Evolutionary conservation across 352 stramenopile genomes (phyloP), one percentile per base, ranked within the genome.

Genomic region (Phytophthora hibernalis): DNA sequence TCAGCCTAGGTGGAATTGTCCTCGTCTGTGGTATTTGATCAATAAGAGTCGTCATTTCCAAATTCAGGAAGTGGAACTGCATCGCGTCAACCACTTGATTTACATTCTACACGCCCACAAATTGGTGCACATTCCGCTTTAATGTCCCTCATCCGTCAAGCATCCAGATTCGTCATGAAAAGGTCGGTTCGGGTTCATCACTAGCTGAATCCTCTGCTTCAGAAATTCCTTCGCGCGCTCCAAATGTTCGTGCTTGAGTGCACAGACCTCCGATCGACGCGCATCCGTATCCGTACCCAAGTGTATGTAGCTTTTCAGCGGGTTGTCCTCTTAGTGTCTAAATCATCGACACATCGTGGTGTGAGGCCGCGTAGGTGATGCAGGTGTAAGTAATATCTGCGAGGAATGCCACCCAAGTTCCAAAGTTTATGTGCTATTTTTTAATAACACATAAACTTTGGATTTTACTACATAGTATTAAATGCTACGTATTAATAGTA

Each of bases 41-140:
- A n/a, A n/a, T n/a, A n/a, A n/a, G n/a, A n/a, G 77, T 66, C 6
- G 65, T 75, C 49, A 82, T 82, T 54, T 84, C 70, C 63, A 86
- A 59, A 54, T 83, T 84, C 20, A 76, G 51, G 13, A 77, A 72
- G 48, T 78, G 83, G 35, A 80, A 76, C 12, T 76, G 49, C n/a
- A 84, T 55, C 16, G 67, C 74, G 38, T 85, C 70, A 50, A 79
- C 80, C 3, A 83, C 65, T 53, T 80, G 68, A 6, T 68, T 74
- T 0, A 78, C 61, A 11, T 54, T 76, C 26, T 60, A 44, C 30
- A 80, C 31, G 0, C 61, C 69, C 6, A 55, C 54, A 65, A 89
- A 86, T n/a, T 75, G 72, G 5, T 72, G 77, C 26, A 81, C 70
- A 49, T 85, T 77, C 53, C 52, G 33, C 63, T 66, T 37, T 77